Evolutionary conservation across 225 moss, liverwort and hornwort species (phyloP), one percentile per base, ranked within the genome.

Genomic region (Sphagnum contortum): DNA sequence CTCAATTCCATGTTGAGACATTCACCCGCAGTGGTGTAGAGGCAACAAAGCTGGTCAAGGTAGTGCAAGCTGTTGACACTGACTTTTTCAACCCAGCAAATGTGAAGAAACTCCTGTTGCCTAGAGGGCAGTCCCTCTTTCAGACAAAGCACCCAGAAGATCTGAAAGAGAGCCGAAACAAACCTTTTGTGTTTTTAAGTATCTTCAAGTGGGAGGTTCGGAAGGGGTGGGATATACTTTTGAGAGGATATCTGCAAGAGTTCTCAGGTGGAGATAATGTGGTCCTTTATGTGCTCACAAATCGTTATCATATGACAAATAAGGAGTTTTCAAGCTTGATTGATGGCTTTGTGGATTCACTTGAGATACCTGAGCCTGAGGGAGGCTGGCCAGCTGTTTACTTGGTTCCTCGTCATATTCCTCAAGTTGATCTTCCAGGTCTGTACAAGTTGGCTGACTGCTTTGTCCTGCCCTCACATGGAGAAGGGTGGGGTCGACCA

Each of bases 51-150:
- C 66, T 86, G 57, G 63, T 82, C 48, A 82, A 82, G 72, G 75
- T 82, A 49, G 77, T 80, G 70, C 86, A 86, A 66, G 68, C 66
- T 62, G 82, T 86, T 63, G 86, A 86, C 58, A 82, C 79, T 2
- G 49, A 75, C 54, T 75, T 80, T 69, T 80, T 83, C 63, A 66
- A 73, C 47, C 82, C 80, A 4, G 47, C 60, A 7, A 70, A 68
- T 48, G 70, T 68, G 47, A 62, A 45, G 48, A 61, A 72, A 3
- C 66, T 55, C 4, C 49, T 62, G 52, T 12, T 65, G 47, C 46
- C 49, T 4, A 64, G 65, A 54, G 81, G 63, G 9, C 52, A 71
- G 68, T 48, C 72, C 12, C 48, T 84, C n/a, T 73, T 74, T 57
- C 61, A 65, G 46, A 71, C 80, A 5, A 48, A 66, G 2, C 48